Percentiles rank a stretch among this genome's conserved stretches.
Conservation (phyloP, 129 eudicot species). For the Apium graveolens region DNA sequence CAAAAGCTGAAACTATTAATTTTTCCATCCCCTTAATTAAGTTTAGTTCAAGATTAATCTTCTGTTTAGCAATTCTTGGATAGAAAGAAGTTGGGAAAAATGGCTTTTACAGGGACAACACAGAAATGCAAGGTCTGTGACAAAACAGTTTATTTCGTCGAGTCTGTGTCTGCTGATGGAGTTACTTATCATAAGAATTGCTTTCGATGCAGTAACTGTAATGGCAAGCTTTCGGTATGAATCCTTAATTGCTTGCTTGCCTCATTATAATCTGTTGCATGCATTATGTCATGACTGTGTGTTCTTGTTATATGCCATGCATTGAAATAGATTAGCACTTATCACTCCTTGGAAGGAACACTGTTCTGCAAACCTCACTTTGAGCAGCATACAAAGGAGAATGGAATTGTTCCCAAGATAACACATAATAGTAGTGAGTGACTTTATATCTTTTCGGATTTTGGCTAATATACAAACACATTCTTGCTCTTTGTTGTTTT, state of each 20-base stretch:
- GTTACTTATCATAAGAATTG: constrained; percentile 66
- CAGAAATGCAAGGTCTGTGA: constrained; percentile 86
- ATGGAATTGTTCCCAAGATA: constrained; percentile 43
- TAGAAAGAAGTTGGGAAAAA: constrained; percentile 11
- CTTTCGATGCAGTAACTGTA: constrained; percentile 75
- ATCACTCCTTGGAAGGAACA: constrained; percentile 50
- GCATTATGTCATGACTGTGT: background rate
- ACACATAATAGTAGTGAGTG: constrained; percentile 28
- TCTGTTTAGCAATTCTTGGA: background rate
- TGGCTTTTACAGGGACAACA: constrained; percentile 62
- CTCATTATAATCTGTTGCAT: background rate
- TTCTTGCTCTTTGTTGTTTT: background rate
- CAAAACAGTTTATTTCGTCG: constrained; percentile 67
- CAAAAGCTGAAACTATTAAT: background rate
- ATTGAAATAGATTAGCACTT: constrained; percentile 57
- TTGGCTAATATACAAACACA: background rate
- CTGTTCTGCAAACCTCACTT: constrained; percentile 87
- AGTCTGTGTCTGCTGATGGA: constrained; percentile 78
- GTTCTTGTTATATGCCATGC: background rate
- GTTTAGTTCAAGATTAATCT: background rate
- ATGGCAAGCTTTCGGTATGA: constrained; percentile 61
- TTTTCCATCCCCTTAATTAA: background rate
- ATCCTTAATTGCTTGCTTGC: background rate
- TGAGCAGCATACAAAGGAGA: constrained; percentile 74
- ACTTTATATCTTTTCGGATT: background rate